Evolutionary conservation across 495 filamentous ascomycete genomes (phyloP).

Genomic region (Cercophora sp.): DNA sequence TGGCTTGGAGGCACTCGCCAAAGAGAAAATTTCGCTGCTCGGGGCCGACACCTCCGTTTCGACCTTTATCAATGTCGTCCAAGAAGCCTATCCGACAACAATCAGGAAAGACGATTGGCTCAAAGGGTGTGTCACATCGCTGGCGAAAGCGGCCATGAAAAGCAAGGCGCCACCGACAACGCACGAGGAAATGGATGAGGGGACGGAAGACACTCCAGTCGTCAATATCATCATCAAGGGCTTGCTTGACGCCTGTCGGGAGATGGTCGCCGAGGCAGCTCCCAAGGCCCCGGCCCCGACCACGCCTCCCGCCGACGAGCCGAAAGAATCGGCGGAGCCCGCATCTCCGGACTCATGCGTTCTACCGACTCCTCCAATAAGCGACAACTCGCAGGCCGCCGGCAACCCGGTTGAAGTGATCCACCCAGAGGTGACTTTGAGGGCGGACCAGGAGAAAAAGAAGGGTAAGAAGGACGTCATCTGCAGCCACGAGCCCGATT

Average conservation of each 20-base stretch:
- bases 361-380: too few species aligned
- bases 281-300: not conserved
- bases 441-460: too few species aligned
- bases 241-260: not conserved
- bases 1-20: conserved; percentile 12
- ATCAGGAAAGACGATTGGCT: conserved; percentile 22
- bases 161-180: not conserved
- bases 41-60: conserved; percentile 7
- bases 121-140: conserved; percentile 13
- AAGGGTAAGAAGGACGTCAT: too few species aligned
- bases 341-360: too few species aligned
- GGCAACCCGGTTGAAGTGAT: too few species aligned
- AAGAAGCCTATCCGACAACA: conserved; percentile 9
- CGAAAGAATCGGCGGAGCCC: too few species aligned
- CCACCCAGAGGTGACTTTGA: too few species aligned
- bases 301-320: too few species aligned
- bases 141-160: conserved; percentile 14
- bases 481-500: too few species aligned
- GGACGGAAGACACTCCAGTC: not conserved
- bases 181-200: not conserved
- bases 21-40: not conserved
- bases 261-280: not conserved
- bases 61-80: conserved; percentile 19
- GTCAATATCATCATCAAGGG: not conserved
- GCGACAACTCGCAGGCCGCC: too few species aligned